phyloP scores from a whole-genome alignment of 371 early-diverging fungal genomes.

The Massospora cicadina region DNA sequence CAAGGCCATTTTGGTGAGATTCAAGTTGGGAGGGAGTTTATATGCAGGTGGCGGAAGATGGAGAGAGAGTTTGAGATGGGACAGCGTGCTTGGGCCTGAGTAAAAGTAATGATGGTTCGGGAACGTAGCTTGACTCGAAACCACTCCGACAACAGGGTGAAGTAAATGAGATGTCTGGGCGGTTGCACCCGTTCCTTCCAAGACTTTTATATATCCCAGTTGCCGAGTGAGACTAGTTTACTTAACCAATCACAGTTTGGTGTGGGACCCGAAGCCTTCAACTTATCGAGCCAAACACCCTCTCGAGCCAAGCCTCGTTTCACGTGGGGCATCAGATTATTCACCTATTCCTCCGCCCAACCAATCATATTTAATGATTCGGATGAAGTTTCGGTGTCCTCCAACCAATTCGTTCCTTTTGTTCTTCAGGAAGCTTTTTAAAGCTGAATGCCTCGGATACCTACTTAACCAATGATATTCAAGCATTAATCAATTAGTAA shows the following conservation, averaged over 20 bases:
- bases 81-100: not conserved
- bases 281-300: not conserved
- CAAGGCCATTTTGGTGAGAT: not conserved
- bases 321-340: not conserved
- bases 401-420: not conserved
- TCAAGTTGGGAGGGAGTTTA: conserved; percentile 3
- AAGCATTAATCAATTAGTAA: too few relatives aligned
- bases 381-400: not conserved
- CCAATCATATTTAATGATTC: too few relatives aligned
- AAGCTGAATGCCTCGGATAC: too few relatives aligned
- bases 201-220: not conserved
- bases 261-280: not conserved
- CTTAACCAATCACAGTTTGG: not conserved
- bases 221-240: not conserved
- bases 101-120: not conserved
- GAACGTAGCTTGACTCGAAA: not conserved
- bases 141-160: not conserved
- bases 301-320: not conserved
- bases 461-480: too few relatives aligned
- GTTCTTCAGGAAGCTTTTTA: too few relatives aligned
- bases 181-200: not conserved
- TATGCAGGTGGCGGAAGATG: conserved; percentile 1
- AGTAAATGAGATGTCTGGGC: not conserved
- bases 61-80: not conserved
- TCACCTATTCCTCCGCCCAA: not conserved